Evolutionary conservation across 495 filamentous ascomycete species (phyloP), one percentile per base, ranked within the genome.

Genomic region (Penicillium riverlandense): DNA sequence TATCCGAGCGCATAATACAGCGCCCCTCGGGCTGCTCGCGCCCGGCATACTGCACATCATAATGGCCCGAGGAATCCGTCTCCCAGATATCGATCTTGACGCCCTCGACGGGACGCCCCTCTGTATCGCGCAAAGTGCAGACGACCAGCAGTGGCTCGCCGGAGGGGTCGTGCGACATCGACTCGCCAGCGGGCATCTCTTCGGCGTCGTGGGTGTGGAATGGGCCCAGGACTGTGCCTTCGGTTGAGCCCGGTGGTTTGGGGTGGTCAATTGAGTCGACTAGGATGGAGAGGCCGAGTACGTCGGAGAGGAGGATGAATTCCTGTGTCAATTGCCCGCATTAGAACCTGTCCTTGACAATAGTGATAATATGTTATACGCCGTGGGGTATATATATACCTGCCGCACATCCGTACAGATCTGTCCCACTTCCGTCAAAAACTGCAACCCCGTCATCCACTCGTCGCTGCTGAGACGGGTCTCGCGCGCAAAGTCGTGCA

Each of bases 381-480:
- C n/a, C n/a, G 86, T 91, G 52, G 95, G 87, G 41, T 95, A 84
- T 65, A 95, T 95, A 72, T 87, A 95, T 75, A 96, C 90, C 79
- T 85, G 81, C 45, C 87, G 76, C 34, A 86, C 85, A 53, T 84
- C 76, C 34, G 66, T 82, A 51, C 77, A 82, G 22, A 83, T 88
- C 57, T 91, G 72, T 10, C 86, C 86, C n/a, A 81, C 81, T 41
- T 71, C 70, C 3, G 84, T 84, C 40, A 92, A 61, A 65, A 89
- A 92, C 11, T 69, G 58, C 29, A 90, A 65, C 9, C 79, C 83
- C 0, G 71, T 64, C 83, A 85, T 88, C 87, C 87, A 92, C 69
- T 92, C 87, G 11, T 75, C 74, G 10, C 78, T 83, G 59, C 83
- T 88, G 38, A 92, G 74, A 11, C 86, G 73, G 11, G 86, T 90